Evolutionary conservation across 1,139 yeast species (phyloP).

Genomic region (Suzukiozyma palmioleophila): DNA sequence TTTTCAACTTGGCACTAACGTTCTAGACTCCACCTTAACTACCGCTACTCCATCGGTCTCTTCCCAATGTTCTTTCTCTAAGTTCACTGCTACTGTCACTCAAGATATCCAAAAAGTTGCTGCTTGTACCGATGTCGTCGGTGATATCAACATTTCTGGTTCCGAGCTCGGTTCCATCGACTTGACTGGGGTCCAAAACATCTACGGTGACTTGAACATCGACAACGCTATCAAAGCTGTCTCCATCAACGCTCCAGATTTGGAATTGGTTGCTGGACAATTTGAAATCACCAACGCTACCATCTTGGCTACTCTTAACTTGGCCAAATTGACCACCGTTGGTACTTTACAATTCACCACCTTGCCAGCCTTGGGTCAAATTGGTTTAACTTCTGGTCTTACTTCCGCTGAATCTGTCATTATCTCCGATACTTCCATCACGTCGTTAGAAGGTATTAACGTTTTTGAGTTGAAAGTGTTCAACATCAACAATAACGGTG

Average conservation of each 20-base stretch:
- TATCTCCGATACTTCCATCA: constrained; percentile 85
- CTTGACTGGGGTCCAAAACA: constrained; percentile 53
- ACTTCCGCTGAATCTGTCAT: constrained; percentile 66
- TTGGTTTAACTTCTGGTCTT: constrained; percentile 73
- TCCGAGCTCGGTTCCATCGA: constrained; percentile 51
- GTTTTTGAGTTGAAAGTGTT: constrained; percentile 67
- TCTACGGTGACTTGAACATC: constrained; percentile 72
- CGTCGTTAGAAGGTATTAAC: constrained; percentile 75
- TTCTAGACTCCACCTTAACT: constrained; percentile 44
- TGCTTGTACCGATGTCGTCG: constrained; percentile 75
- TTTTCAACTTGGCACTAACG: not conserved
- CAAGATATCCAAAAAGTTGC: constrained; percentile 69
- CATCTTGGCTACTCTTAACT: constrained; percentile 59
- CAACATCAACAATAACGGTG: constrained; percentile 82
- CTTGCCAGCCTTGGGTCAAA: constrained; percentile 70
- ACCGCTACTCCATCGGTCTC: constrained; percentile 48
- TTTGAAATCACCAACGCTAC: constrained; percentile 64
- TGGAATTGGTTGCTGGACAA: constrained; percentile 69
- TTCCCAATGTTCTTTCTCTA: constrained; percentile 52
- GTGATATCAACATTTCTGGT: constrained; percentile 71
- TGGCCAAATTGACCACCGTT: constrained; percentile 78
- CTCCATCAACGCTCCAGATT: constrained; percentile 70
- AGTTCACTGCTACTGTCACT: constrained; percentile 69
- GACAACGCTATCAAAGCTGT: constrained; percentile 60
- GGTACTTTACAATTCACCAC: constrained; percentile 77